phyloP scores from a whole-genome alignment of 331 rosid genomes.

The Saraca asoca region DNA sequence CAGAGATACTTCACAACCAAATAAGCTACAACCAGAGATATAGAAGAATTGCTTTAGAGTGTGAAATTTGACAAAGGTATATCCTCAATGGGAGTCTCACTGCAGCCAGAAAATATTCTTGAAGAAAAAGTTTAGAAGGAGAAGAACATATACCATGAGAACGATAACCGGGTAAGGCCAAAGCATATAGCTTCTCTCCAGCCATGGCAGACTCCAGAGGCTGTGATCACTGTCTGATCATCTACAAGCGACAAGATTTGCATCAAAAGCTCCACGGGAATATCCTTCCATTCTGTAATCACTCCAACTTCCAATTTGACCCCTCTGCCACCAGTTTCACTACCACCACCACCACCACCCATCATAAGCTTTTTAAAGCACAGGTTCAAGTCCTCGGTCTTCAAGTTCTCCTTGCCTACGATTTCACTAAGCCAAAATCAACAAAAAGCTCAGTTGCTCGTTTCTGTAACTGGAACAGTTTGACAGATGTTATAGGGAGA shows the following conservation, averaged over 20 bases:
- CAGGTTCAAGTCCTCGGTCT: constrained; percentile 68
- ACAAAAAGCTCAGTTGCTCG: constrained; percentile 23
- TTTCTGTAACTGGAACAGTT: constrained; percentile 23
- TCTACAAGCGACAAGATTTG: constrained; percentile 74
- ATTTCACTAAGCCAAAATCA: constrained; percentile 40
- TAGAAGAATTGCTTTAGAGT: too few relatives aligned
- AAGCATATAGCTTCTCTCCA: constrained; percentile 91
- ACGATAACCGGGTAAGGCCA: constrained; percentile 76
- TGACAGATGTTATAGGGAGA: constrained; percentile 16
- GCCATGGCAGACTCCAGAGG: constrained; percentile 87
- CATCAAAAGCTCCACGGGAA: constrained; percentile 88
- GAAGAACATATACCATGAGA: constrained; percentile 62
- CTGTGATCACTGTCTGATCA: constrained; percentile 70
- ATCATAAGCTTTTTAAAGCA: constrained; percentile 85
- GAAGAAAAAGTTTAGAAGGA: background rate
- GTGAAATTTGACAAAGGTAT: background rate
- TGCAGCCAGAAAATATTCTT: background rate
- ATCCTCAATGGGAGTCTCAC: constrained; percentile 1
- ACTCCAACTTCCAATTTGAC: constrained; percentile 58
- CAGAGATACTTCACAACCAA: too few relatives aligned
- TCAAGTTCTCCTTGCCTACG: constrained; percentile 61
- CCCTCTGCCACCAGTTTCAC: constrained; percentile 35
- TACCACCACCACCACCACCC: constrained; percentile 44
- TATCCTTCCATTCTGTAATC: constrained; percentile 83
- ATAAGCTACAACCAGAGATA: too few relatives aligned